These are phyloP conservation scores for Closterium sp. DNA, from an alignment of 139 green algal genomes.

Conservation along the genomic window DNA sequence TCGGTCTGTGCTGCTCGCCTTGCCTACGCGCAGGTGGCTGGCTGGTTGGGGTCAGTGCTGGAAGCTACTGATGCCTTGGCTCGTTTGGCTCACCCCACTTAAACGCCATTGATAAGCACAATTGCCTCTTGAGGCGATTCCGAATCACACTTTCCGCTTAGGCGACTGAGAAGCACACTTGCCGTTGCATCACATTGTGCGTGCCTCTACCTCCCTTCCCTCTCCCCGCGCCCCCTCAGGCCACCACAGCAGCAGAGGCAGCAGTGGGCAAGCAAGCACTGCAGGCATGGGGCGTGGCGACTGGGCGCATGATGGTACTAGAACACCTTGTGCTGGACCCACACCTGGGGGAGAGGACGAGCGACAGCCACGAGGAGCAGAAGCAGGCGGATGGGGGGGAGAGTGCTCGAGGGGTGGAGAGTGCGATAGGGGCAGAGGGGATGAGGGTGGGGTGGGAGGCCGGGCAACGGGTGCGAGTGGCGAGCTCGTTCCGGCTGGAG, in stretches of 20 bases:
- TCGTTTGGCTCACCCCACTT: too few relatives aligned
- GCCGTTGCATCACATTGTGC: too few relatives aligned
- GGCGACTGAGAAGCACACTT: too few relatives aligned
- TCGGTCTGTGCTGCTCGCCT: too few relatives aligned
- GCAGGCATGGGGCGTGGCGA: not conserved
- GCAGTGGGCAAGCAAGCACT: not conserved
- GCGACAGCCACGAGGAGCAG: not conserved
- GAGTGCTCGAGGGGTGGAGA: too few relatives aligned
- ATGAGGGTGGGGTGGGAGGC: not conserved
- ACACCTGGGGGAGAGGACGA: not conserved
- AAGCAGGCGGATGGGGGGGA: not conserved
- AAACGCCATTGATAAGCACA: too few relatives aligned
- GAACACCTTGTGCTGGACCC: not conserved
- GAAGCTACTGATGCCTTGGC: too few relatives aligned
- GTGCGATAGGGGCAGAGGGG: not conserved
- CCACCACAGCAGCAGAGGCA: not conserved
- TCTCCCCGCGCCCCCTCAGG: not conserved
- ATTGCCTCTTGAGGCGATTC: too few relatives aligned
- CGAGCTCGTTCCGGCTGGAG: slow-evolving; percentile 58
- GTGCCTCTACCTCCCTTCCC: too few relatives aligned
- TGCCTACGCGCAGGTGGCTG: too few relatives aligned
- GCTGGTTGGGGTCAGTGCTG: too few relatives aligned
- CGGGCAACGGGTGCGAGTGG: not conserved
- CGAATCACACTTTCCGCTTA: too few relatives aligned
- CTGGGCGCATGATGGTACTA: not conserved